Conservation (phyloP, 441 rosid species). For the Croton laevigatus region DNA sequence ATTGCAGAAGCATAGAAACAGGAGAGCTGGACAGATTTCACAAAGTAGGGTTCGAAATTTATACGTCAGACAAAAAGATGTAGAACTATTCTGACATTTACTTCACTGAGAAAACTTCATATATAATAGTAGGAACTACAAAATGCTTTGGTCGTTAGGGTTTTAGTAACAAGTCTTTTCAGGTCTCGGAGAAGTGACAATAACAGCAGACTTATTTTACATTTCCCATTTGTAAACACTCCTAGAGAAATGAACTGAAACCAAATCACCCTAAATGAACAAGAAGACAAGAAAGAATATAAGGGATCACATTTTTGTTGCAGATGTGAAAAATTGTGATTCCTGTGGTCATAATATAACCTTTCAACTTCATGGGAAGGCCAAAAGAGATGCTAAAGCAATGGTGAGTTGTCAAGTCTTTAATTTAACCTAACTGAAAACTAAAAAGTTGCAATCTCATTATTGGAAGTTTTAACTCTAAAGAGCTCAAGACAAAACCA, state of each 20-base stretch:
- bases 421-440: background rate
- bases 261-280: background rate
- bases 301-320: background rate
- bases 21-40: background rate
- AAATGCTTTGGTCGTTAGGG: background rate
- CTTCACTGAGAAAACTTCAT: background rate
- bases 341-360: background rate
- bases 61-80: background rate
- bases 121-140: background rate
- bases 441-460: background rate
- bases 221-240: background rate
- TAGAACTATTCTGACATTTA: background rate
- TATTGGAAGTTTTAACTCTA: background rate
- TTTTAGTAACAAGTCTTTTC: background rate
- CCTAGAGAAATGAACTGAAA: background rate
- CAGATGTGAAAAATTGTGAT: background rate
- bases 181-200: background rate
- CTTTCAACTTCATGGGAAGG: background rate
- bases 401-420: background rate
- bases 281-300: background rate
- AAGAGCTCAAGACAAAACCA: background rate
- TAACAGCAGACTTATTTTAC: background rate
- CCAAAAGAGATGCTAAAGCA: background rate
- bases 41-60: background rate
- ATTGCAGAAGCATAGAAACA: background rate